Base-by-base conservation (phyloP, 1,139 yeast species). In the Yamadazyma atlantica region DNA sequence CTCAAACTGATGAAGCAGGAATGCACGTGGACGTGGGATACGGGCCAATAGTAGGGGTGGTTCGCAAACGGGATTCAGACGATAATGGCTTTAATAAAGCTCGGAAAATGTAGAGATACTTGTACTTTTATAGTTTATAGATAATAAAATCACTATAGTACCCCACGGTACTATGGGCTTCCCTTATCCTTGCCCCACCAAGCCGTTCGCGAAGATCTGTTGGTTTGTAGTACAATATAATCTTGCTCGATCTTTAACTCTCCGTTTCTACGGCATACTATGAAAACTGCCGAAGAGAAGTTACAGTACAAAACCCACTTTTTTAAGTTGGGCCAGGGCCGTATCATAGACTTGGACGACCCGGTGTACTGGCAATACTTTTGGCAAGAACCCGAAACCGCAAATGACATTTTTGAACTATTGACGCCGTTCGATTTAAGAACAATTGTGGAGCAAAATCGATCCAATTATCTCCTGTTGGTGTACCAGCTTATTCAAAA, bases 231-330 rank as follows among this genome's bases (percentile, higher is more conserved):
- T n/a, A n/a, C n/a, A n/a, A n/a, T n/a, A n/a, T n/a, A n/a, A n/a
- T n/a, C n/a, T n/a, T n/a, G n/a, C n/a, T n/a, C n/a, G n/a, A n/a
- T n/a, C n/a, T n/a, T n/a, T n/a, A n/a, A n/a, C n/a, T n/a, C n/a
- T n/a, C n/a, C n/a, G n/a, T n/a, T n/a, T 25, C 6, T 25, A 25
- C 10, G 22, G 22, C 8, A 6, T 19, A 28, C 35, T 26, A 86
- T 86, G 95, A 89, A 83, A 33, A 75, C 83, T 24, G 66, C 82
- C 14, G 94, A 86, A 42, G 85, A 90, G 18, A 82, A 74, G 49
- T 63, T 77, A 25, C 66, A 70, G 40, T 76, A 78, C 55, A 81
- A 78, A 56, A 73, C 73, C 50, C 87, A 81, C 48, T 74, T 88
- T 47, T 73, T 75, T 53, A 69, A 73, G 47, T 69, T 88, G 26